These are phyloP conservation scores for Fraxinus sp. DNA, from an alignment of 305 asterid genomes.

Conservation along the genomic window DNA sequence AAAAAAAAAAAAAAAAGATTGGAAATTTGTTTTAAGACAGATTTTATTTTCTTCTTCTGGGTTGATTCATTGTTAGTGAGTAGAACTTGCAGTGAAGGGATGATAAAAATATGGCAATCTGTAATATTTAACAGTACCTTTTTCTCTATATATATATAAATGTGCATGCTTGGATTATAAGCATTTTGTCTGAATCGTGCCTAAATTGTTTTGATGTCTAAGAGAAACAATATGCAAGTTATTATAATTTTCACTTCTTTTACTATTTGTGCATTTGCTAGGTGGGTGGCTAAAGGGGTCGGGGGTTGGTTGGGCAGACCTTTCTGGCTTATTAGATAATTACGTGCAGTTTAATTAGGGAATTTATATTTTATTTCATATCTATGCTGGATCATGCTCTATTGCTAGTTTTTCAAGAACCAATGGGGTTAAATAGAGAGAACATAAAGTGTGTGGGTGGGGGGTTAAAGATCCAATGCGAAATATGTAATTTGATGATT, in stretches of 20 bases:
- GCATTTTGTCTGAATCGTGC: background rate
- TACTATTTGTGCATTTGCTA: background rate
- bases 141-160: background rate
- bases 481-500: background rate
- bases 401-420: background rate
- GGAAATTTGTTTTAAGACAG: background rate
- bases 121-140: background rate
- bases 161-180: conserved; percentile 4
- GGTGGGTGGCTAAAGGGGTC: background rate
- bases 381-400: background rate
- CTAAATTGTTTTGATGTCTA: background rate
- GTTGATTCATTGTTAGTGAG: conserved; percentile 6
- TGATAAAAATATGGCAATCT: background rate
- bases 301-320: background rate
- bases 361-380: background rate
- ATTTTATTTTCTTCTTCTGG: background rate
- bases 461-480: background rate
- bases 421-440: background rate
- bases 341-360: background rate
- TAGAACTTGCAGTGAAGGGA: background rate
- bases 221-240: background rate
- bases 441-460: background rate
- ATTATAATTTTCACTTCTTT: background rate
- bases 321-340: background rate
- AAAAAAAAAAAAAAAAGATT: background rate